Conservation (phyloP, 2,329 filamentous ascomycete species). For the Talaromyces sp. region DNA sequence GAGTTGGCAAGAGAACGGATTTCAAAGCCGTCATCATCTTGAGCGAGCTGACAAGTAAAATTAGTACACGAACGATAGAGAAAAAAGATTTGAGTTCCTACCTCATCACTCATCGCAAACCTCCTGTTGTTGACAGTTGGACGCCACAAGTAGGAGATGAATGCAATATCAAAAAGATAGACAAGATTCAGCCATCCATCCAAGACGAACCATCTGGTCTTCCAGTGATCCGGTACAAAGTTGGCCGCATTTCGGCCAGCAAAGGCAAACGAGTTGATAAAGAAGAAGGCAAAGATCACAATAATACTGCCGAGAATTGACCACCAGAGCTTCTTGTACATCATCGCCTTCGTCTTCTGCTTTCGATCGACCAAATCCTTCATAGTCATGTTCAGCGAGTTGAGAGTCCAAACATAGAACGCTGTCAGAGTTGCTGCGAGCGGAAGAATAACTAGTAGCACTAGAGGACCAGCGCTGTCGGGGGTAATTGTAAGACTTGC, state of each 20-base stretch:
- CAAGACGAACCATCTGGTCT: constrained; percentile 93
- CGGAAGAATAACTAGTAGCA: constrained; percentile 89
- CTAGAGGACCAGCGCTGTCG: constrained; percentile 82
- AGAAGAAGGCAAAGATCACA: constrained; percentile 97
- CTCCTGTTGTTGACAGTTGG: constrained; percentile 94
- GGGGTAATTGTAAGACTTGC: constrained; percentile 86
- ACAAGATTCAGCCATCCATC: constrained; percentile 98
- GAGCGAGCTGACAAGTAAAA: constrained; percentile 64
- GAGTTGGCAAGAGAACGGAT: constrained; percentile 85
- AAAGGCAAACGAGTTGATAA: constrained; percentile 95
- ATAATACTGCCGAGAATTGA: constrained; percentile 88
- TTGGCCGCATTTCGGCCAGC: constrained; percentile 79
- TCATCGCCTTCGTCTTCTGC: constrained; percentile 85
- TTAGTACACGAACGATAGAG: background rate
- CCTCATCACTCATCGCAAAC: constrained; percentile 98
- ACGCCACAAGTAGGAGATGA: constrained; percentile 93
- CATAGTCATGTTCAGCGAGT: constrained; percentile 89
- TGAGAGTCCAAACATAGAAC: constrained; percentile 98
- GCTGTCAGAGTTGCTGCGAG: constrained; percentile 88
- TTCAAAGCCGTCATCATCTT: constrained; percentile 98
- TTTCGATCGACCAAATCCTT: constrained; percentile 95
- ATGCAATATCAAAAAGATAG: constrained; percentile 89
- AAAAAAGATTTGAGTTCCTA: constrained; percentile 37
- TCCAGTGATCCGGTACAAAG: constrained; percentile 96
- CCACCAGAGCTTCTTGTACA: constrained; percentile 99